Conservation (phyloP, 2,329 filamentous ascomycete species). For the Dactylellina sp. region DNA sequence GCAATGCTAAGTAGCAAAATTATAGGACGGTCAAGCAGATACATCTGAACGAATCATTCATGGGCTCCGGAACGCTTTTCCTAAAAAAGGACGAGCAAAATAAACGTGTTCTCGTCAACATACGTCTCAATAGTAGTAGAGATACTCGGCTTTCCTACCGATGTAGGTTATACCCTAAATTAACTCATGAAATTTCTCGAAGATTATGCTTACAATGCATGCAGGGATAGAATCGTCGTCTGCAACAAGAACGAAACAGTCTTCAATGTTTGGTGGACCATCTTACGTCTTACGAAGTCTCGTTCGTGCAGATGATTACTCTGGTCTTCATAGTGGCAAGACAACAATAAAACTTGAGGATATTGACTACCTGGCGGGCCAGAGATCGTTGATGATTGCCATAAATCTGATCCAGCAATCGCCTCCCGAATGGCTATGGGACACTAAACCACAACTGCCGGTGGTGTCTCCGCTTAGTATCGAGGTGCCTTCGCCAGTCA, state of each 20-base stretch:
- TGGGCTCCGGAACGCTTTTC: constrained; percentile 39
- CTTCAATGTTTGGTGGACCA: constrained; percentile 48
- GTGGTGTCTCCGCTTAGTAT: constrained; percentile 10
- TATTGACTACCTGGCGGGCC: constrained; percentile 51
- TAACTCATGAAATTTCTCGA: background rate
- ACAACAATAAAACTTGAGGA: constrained; percentile 41
- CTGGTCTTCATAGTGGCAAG: constrained; percentile 22
- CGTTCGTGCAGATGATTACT: constrained; percentile 53
- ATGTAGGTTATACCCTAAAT: constrained; percentile 26
- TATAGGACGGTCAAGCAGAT: constrained; percentile 43
- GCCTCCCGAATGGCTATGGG: constrained; percentile 43
- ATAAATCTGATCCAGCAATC: constrained; percentile 55
- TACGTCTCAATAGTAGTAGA: constrained; percentile 40
- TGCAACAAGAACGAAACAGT: constrained; percentile 47
- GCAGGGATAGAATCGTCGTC: constrained; percentile 53
- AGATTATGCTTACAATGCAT: background rate
- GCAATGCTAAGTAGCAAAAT: background rate
- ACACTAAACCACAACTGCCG: constrained; percentile 23
- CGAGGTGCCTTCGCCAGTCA: constrained; percentile 23
- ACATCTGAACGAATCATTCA: constrained; percentile 44
- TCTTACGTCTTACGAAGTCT: constrained; percentile 48
- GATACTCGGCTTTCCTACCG: constrained; percentile 49
- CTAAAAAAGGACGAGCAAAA: constrained; percentile 43
- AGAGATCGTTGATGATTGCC: constrained; percentile 54
- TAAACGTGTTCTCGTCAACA: constrained; percentile 39